Conservation (phyloP, 2,329 filamentous ascomycete genomes). For the Metarhizium rileyi region DNA sequence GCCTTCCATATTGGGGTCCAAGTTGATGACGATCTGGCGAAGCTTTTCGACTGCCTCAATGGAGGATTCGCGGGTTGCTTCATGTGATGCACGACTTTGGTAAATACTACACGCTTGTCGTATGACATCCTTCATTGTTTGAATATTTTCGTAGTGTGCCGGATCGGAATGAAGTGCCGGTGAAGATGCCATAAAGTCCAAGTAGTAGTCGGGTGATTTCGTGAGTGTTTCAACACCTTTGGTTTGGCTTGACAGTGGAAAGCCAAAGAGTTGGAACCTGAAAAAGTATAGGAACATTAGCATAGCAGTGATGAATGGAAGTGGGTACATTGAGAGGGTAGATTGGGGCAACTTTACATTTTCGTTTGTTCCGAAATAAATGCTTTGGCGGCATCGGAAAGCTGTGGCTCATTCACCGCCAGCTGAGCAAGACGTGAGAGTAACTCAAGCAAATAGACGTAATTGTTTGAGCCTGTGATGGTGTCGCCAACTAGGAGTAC, state of each 20-base stretch:
- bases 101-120: conserved; percentile 18
- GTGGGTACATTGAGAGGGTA: not conserved
- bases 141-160: conserved; percentile 11
- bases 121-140: conserved; percentile 15
- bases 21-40: conserved; percentile 16
- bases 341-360: conserved; percentile 15
- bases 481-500: conserved; percentile 31
- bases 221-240: conserved; percentile 17
- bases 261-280: conserved; percentile 22
- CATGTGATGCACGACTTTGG: conserved; percentile 11
- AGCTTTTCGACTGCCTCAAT: conserved; percentile 21
- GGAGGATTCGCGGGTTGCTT: conserved; percentile 12
- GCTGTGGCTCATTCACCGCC: conserved; percentile 10
- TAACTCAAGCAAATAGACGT: conserved; percentile 25
- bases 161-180: conserved; percentile 7
- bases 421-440: conserved; percentile 20
- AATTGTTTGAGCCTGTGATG: conserved; percentile 29
- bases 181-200: conserved; percentile 17
- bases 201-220: conserved; percentile 13
- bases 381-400: conserved; percentile 10
- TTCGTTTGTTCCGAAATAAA: conserved; percentile 23
- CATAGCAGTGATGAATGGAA: no score
- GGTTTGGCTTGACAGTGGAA: conserved; percentile 17
- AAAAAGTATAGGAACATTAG: not conserved
- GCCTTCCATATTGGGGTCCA: conserved; percentile 20